These are phyloP conservation scores for Cordyceps cicadae DNA, from an alignment of 2,329 filamentous ascomycete species.

Conservation along the genomic window DNA sequence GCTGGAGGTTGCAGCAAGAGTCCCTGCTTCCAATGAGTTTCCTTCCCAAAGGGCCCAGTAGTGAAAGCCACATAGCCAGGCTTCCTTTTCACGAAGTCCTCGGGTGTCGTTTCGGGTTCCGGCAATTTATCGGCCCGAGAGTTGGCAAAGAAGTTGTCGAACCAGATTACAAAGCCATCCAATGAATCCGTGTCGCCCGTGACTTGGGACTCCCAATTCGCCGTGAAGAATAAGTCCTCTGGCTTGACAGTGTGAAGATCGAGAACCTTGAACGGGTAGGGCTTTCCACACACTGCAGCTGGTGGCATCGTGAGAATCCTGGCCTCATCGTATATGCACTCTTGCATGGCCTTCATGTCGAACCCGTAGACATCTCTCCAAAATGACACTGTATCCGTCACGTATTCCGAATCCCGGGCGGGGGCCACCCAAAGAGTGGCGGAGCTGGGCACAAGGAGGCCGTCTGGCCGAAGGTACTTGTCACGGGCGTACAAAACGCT, in stretches of 20 bases:
- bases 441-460: constrained; percentile 80
- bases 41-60: constrained; percentile 66
- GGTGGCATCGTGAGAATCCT: constrained; percentile 64
- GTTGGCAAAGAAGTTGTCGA: constrained; percentile 83
- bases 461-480: constrained; percentile 70
- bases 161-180: constrained; percentile 90
- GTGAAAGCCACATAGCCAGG: constrained; percentile 72
- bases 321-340: constrained; percentile 73
- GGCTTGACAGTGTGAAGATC: constrained; percentile 66
- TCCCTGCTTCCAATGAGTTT: constrained; percentile 89
- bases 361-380: constrained; percentile 95
- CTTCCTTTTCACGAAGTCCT: constrained; percentile 50
- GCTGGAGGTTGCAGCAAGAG: constrained; percentile 61
- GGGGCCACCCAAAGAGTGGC: constrained; percentile 77
- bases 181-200: constrained; percentile 56
- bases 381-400: constrained; percentile 70
- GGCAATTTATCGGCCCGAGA: constrained; percentile 44
- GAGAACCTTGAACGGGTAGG: constrained; percentile 63
- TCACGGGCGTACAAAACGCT: constrained; percentile 85
- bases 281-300: constrained; percentile 48
- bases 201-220: constrained; percentile 56
- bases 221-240: constrained; percentile 68
- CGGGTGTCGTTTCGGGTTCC: constrained; percentile 45
- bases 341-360: constrained; percentile 85
- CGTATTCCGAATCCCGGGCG: constrained; percentile 66